phyloP scores from a whole-genome alignment of 176 grass and related monocot species.

The Pontederia crassipes region DNA sequence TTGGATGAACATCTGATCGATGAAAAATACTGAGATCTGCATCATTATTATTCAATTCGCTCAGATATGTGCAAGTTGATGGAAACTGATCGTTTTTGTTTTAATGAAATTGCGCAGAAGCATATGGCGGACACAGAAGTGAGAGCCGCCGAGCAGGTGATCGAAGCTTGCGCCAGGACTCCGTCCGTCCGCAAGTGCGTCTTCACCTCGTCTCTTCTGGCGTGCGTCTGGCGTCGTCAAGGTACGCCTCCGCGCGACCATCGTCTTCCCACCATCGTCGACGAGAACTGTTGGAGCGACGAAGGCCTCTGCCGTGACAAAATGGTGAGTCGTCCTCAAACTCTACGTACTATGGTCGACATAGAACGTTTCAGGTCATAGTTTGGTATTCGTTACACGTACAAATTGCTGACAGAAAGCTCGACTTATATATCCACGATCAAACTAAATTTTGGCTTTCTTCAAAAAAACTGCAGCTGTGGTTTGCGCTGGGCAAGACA shows the following conservation, averaged over 20 bases:
- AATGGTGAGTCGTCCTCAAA: neutral
- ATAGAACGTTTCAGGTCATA: neutral
- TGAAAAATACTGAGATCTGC: too few species aligned
- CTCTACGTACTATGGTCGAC: too few species aligned
- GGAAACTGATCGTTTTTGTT: neutral
- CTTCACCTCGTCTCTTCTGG: constrained; percentile 78
- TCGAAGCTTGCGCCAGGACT: constrained; percentile 71
- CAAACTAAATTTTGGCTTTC: neutral
- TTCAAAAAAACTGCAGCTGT: constrained; percentile 7
- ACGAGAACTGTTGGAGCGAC: constrained; percentile 17
- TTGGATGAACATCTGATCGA: too few species aligned
- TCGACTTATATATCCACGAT: neutral
- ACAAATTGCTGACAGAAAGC: neutral
- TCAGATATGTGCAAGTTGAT: too few species aligned
- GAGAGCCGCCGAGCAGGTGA: constrained; percentile 73
- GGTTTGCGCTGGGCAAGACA: constrained; percentile 73
- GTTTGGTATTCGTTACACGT: neutral
- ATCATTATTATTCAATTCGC: too few species aligned
- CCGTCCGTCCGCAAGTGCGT: constrained; percentile 77
- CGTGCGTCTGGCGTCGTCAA: constrained; percentile 66
- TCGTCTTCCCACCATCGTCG: constrained; percentile 44
- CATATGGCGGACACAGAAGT: constrained; percentile 78
- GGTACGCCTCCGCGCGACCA: constrained; percentile 25
- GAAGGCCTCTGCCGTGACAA: constrained; percentile 2
- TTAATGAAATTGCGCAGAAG: constrained; percentile 37